phyloP scores from a whole-genome alignment of 768 basidiomycete species.

The Calocybe gangraenosa region DNA sequence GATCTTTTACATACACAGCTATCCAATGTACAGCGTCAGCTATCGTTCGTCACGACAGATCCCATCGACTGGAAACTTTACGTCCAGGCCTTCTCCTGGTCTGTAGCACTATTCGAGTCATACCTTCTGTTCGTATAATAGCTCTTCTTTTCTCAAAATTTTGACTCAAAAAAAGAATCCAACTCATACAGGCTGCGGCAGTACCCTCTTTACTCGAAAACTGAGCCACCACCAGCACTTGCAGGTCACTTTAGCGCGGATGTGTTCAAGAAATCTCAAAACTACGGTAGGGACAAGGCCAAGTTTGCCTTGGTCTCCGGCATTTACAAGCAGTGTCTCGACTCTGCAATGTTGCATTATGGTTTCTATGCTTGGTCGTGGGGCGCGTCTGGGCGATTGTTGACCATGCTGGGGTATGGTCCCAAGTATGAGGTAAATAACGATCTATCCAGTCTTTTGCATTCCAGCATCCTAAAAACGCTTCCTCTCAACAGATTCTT shows the following conservation, averaged over 20 bases:
- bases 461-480: slow-evolving; percentile 3
- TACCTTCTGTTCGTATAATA: slow-evolving; percentile 86
- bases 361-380: slow-evolving; percentile 86
- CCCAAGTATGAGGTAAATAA: slow-evolving; percentile 65
- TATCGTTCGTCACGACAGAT: slow-evolving; percentile 71
- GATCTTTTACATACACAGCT: slow-evolving; percentile 61
- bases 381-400: slow-evolving; percentile 50
- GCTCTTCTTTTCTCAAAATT: slow-evolving; percentile 2
- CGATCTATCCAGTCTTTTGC: not conserved
- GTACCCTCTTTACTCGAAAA: slow-evolving; percentile 79
- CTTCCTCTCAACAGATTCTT: slow-evolving; percentile 50
- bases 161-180: slow-evolving; percentile 2
- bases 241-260: slow-evolving; percentile 62
- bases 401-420: slow-evolving; percentile 58
- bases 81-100: slow-evolving; percentile 76
- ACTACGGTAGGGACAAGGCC: slow-evolving; percentile 89
- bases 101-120: slow-evolving; percentile 78
- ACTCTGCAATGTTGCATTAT: slow-evolving; percentile 65
- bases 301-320: slow-evolving; percentile 73
- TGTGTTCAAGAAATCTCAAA: slow-evolving; percentile 85
- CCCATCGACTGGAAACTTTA: slow-evolving; percentile 78
- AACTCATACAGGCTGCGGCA: slow-evolving; percentile 53
- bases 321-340: slow-evolving; percentile 68
- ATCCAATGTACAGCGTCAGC: slow-evolving; percentile 48
- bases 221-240: slow-evolving; percentile 65